Percentiles rank a stretch among this genome's conserved stretches.
These are phyloP conservation scores for Skeletonema costatum DNA, from an alignment of 108 stramenopile genomes.

Conservation along the genomic window DNA sequence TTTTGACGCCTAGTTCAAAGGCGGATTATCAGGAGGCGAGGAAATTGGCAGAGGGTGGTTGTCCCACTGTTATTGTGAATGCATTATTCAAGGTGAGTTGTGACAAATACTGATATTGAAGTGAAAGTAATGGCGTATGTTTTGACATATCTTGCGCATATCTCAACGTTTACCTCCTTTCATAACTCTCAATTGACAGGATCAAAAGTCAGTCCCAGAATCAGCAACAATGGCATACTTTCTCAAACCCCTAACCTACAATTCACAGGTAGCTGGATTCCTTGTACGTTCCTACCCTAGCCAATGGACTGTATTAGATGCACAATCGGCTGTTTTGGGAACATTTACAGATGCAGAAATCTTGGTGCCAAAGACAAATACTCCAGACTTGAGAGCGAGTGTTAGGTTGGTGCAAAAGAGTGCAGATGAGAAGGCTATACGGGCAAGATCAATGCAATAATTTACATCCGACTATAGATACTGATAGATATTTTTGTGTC, in stretches of 20 bases:
- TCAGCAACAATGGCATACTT: conserved; percentile 79
- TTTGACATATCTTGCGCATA: background rate
- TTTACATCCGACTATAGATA: background rate
- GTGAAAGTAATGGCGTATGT: background rate
- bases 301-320: conserved; percentile 65
- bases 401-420: conserved; percentile 66
- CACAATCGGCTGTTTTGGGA: conserved; percentile 43
- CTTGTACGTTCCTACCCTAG: conserved; percentile 62
- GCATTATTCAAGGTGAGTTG: conserved; percentile 65
- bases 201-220: conserved; percentile 52
- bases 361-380: conserved; percentile 65
- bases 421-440: conserved; percentile 72
- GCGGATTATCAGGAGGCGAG: conserved; percentile 62
- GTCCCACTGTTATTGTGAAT: conserved; percentile 66
- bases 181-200: conserved; percentile 18
- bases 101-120: background rate
- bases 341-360: conserved; percentile 61
- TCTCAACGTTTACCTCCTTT: background rate
- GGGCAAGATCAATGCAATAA: conserved; percentile 20
- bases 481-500: too few relatives aligned
- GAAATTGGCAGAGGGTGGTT: conserved; percentile 43
- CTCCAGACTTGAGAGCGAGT: conserved; percentile 69
- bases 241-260: conserved; percentile 81
- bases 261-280: conserved; percentile 77
- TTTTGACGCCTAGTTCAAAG: conserved; percentile 58